Base-by-base conservation (phyloP, 495 filamentous ascomycete genomes). In the Penicillium parvum region DNA sequence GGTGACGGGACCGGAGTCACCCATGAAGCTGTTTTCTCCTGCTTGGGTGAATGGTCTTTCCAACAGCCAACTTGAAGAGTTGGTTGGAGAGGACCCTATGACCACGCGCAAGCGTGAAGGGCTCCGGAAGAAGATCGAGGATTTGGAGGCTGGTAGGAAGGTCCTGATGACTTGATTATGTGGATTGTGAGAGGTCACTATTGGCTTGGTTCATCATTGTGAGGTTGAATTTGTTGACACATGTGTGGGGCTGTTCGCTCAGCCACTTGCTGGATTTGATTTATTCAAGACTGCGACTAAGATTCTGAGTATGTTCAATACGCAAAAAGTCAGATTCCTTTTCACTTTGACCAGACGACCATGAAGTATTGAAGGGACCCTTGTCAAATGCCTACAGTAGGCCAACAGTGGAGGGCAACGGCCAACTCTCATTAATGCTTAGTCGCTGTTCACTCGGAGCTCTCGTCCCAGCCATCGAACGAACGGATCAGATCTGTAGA, bases 51-150 rank as follows among this genome's bases (percentile, higher is more conserved):
- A 60, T 14, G 45, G 36, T 3, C 47, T 77, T 12, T 54, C 55
- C 0, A 25, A 33, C 0, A 65, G 65, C 3, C 48, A 76, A 25
- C 39, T 79, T 21, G 60, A 64, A 18, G 54, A 53, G 1, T 66
- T 79, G 37, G 77, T 69, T 0, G 69, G 74, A 0, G 77, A 80
- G 40, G 66, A 73, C 10, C 26, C 56, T 6, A 21, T 32, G 0
- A 45, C 50, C 3, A 51, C 52, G 7, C 45, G 59, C 5, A 61
- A 56, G 29, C 63, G 77, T 7, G 41, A n/a, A 3, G 47, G 53
- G 2, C 20, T 77, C 37, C 53, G 32, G 3, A 63, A 61, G 29
- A 58, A 74, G 45, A 63, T 75, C 7, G 40, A 45, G 12, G 69
- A 68, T 32, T 54, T 78, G 12, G 47, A 44, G 22, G 29, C 32